phyloP scores from a whole-genome alignment of 345 rosid genomes.

The Draba incana region DNA sequence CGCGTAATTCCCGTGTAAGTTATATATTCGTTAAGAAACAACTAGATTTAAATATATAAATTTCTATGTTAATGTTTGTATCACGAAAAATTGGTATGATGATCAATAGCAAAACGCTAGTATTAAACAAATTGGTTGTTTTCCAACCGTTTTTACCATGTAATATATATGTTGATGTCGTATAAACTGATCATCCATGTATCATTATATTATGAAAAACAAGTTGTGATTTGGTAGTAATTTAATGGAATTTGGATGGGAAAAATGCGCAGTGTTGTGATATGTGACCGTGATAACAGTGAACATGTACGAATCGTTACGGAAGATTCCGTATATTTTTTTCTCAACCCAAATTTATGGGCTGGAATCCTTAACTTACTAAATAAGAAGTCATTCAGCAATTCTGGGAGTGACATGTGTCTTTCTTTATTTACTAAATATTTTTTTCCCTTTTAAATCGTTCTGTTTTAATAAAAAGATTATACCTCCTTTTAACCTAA shows the following conservation, averaged over 20 bases:
- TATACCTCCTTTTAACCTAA: too few species aligned
- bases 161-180: slow-evolving; percentile 22
- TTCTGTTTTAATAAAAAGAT: too few species aligned
- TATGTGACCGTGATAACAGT: slow-evolving; percentile 25
- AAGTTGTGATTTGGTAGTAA: neutral
- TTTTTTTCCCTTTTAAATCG: too few species aligned
- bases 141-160: slow-evolving; percentile 23
- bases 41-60: neutral
- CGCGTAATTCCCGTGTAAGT: slow-evolving; percentile 31
- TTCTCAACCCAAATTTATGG: neutral
- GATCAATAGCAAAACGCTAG: neutral
- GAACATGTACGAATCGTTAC: slow-evolving; percentile 42
- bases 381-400: too few species aligned
- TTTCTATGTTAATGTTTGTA: neutral
- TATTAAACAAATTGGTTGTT: neutral
- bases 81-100: slow-evolving; percentile 5
- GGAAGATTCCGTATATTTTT: slow-evolving; percentile 36
- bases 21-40: neutral
- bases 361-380: too few species aligned
- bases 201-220: neutral
- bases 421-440: too few species aligned
- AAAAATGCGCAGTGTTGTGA: slow-evolving; percentile 23
- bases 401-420: too few species aligned
- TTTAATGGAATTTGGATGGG: slow-evolving; percentile 9
- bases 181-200: slow-evolving; percentile 1